A percentile compares a stretch with the other conserved stretches of the same genome.
Evolutionary conservation across 2,329 filamentous ascomycete species (phyloP).

Genomic region (Stagonosporopsis rhizophila): DNA sequence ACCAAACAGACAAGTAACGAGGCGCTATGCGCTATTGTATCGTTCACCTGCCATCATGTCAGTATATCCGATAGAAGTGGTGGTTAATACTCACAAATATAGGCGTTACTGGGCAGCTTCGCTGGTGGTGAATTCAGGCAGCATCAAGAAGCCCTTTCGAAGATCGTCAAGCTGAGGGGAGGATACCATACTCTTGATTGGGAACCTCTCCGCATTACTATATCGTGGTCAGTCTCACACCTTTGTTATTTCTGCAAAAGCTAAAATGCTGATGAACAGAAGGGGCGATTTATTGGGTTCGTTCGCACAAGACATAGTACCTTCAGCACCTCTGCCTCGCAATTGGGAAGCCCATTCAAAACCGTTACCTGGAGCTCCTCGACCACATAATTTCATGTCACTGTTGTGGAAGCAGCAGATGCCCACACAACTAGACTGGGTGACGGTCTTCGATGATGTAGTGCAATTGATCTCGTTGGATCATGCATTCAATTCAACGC

Average conservation of each 20-base stretch:
- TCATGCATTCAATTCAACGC: constrained; percentile 30
- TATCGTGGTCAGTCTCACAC: constrained; percentile 31
- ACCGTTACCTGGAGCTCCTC: constrained; percentile 67
- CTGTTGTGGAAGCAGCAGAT: constrained; percentile 63
- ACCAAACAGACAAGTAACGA: constrained; percentile 32
- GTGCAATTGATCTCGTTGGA: constrained; percentile 36
- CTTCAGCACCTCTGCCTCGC: constrained; percentile 32
- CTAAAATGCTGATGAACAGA: not conserved
- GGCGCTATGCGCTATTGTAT: constrained; percentile 26
- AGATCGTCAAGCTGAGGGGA: constrained; percentile 33
- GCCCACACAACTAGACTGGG: constrained; percentile 34
- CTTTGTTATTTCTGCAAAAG: not conserved
- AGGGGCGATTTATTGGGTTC: constrained; percentile 40
- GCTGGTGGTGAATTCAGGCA: constrained; percentile 29
- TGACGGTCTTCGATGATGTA: constrained; percentile 40
- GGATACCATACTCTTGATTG: constrained; percentile 31
- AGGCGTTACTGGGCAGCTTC: constrained; percentile 33
- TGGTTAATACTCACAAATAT: constrained; percentile 1
- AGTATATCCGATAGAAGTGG: not conserved
- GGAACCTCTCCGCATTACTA: constrained; percentile 36
- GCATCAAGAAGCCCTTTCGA: constrained; percentile 34
- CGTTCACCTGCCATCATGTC: constrained; percentile 42
- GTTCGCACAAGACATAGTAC: constrained; percentile 40
- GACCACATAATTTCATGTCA: constrained; percentile 61
- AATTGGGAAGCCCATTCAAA: constrained; percentile 37